Percentiles rank a stretch among this genome's conserved stretches.
These are phyloP conservation scores for Puccinia triticina DNA, from an alignment of 1,284 basidiomycete species.

Conservation along the genomic window DNA sequence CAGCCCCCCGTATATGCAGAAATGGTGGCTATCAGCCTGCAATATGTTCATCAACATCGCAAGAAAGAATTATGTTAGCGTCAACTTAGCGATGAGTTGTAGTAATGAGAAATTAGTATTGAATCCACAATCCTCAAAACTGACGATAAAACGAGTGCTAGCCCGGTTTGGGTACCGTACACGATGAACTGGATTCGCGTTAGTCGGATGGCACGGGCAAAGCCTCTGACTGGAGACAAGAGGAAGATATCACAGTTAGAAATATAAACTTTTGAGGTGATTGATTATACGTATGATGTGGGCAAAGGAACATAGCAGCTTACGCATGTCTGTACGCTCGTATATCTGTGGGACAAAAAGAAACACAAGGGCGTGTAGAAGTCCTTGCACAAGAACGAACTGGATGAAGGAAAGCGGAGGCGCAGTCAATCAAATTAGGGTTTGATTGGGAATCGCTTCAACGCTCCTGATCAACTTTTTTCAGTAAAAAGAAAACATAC, in stretches of 20 bases:
- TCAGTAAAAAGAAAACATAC: constrained; percentile 29
- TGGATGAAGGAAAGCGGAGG: neutral
- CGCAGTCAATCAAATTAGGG: neutral
- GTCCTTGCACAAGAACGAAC: constrained; percentile 43
- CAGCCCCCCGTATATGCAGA: constrained; percentile 55
- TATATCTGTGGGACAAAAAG: constrained; percentile 49
- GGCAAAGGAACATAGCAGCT: constrained; percentile 35
- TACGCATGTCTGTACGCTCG: constrained; percentile 49
- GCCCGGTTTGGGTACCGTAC: constrained; percentile 50
- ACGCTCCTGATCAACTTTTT: too few relatives aligned
- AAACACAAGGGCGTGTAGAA: constrained; percentile 43
- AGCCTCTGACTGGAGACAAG: constrained; percentile 52
- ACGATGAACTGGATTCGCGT: constrained; percentile 54
- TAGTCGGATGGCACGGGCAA: constrained; percentile 54
- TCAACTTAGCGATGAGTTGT: neutral
- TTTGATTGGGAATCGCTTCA: neutral
- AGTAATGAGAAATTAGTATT: neutral
- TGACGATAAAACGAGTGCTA: constrained; percentile 53
- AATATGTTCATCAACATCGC: neutral
- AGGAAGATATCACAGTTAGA: constrained; percentile 38
- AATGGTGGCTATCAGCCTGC: constrained; percentile 53
- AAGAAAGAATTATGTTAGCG: neutral
- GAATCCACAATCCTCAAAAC: neutral
- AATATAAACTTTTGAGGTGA: constrained; percentile 3
- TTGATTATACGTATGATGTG: neutral